Evolutionary conservation across 352 stramenopile genomes (phyloP), one percentile per base, ranked within the genome.

Genomic region (Elongisporangium anandrum): DNA sequence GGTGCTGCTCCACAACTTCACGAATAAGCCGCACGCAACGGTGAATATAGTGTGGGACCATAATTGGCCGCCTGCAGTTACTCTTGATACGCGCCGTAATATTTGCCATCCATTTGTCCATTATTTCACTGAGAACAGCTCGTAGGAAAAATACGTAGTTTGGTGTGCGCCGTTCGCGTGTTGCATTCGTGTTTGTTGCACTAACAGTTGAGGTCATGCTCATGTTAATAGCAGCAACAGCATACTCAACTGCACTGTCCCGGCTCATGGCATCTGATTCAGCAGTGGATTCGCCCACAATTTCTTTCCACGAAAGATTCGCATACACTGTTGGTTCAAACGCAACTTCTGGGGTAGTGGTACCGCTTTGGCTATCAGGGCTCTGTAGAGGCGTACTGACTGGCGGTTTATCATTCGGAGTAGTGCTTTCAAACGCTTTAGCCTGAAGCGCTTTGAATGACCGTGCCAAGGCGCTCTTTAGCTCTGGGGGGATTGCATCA

Each of bases 61-160:
- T 87, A 57, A 94, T 90, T 20, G 85, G 85, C 9, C 85, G 76
- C 52, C 82, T 81, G 60, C 74, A 87, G 61, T 91, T 92, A 10
- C 63, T 77, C 52, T 91, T 92, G 20, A 78, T 69, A 2, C 81
- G 69, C 22, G 75, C 68, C 4, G 70, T 78, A 10, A 92, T 75
- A 47, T 85, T 90, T 17, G 82, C 81, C 81, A 94, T 90, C 87
- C 87, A 95, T 61, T 95, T 95, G 68, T 95, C 85, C 87, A 95
- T 94, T 4, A 83, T 79, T 61, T 95, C 87, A 52, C 73, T 92
- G 38, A 95, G 66, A 23, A 94, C 72, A 20, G 83, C 87, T 51
- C 87, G 75, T 17, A 95, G 78, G 52, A 95, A 88, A 61, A 95
- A 95, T 21, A 94, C 74, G 65, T 94, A 94, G 66, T 92, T 94